These are phyloP conservation scores for Clonostachys chloroleuca DNA, from an alignment of 2,329 filamentous ascomycete species.

Conservation along the genomic window DNA sequence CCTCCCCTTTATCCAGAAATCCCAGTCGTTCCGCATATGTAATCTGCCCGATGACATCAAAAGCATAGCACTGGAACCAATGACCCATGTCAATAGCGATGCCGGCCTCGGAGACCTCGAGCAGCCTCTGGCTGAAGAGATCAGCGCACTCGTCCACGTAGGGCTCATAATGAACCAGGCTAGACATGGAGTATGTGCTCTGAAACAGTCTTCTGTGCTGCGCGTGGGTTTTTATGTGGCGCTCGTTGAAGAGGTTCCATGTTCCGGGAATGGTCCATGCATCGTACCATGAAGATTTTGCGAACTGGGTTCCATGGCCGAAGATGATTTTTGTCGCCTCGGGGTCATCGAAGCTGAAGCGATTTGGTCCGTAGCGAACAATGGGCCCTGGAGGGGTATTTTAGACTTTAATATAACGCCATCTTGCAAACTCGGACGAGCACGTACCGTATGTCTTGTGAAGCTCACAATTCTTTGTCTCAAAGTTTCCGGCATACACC, in stretches of 20 bases:
- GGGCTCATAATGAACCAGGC: slow-evolving; percentile 39
- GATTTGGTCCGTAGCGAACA: slow-evolving; percentile 40
- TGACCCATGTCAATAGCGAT: slow-evolving; percentile 30
- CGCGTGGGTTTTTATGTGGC: slow-evolving; percentile 22
- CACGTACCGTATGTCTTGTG: slow-evolving; percentile 19
- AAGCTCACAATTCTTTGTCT: slow-evolving; percentile 16
- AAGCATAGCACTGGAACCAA: slow-evolving; percentile 42
- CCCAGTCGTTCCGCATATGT: slow-evolving; percentile 31
- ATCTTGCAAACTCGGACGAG: too few relatives aligned
- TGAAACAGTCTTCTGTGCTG: slow-evolving; percentile 31
- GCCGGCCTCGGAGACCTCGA: slow-evolving; percentile 25
- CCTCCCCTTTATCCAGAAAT: slow-evolving; percentile 38
- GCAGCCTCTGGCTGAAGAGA: slow-evolving; percentile 26
- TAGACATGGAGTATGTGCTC: slow-evolving; percentile 39
- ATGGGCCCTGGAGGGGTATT: slow-evolving; percentile 19
- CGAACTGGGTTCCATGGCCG: slow-evolving; percentile 17
- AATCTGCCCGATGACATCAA: slow-evolving; percentile 47
- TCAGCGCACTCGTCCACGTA: slow-evolving; percentile 42
- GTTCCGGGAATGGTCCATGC: slow-evolving; percentile 12
- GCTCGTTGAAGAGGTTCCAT: slow-evolving; percentile 21
- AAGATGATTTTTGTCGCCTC: slow-evolving; percentile 29
- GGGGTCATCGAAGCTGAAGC: slow-evolving; percentile 38
- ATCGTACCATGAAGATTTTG: slow-evolving; percentile 25
- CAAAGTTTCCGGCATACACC: slow-evolving; percentile 15
- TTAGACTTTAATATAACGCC: too few relatives aligned